Base-by-base conservation (phyloP, 1,284 basidiomycete genomes). In the Naganishia albida region DNA sequence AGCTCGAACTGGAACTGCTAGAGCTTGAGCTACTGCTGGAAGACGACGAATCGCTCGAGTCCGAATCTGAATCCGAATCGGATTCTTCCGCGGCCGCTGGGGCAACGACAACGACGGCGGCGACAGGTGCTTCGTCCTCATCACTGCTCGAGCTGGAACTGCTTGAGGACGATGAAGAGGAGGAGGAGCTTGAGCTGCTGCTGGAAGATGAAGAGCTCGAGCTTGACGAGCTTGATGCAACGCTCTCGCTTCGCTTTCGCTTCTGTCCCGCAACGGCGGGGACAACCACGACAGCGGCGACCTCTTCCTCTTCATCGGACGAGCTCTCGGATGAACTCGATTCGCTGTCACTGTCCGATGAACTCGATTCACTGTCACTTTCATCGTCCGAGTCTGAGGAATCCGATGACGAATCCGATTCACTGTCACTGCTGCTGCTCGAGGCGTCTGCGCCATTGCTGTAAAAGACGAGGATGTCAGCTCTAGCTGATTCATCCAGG, bases 171-270 rank as follows among this genome's bases (percentile, higher is more conserved):
- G 46, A 50, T 13, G 57, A 60, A 0, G 72, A 71, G 51, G 50
- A 70, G 28, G 67, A 70, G 42, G 68, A 71, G 57, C 64, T 69
- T 16, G 26, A 56, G 46, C 50, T 65, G 46, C 67, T 64, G 50
- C 71, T 70, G 42, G 53, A 43, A 39, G 55, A 62, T 23, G 34
- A 66, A 25, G 65, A 68, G 23, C 60, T 64, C 7, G 70, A 71
- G 18, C 72, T 73, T 1, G 71, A 73, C 3, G 71, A 70, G 4
- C 74, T 73, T 4, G 72, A 68, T 0, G 73, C 72, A 62, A 74
- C 74, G 64, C 72, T 70, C 68, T 75, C 75, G 56, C 68, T 72
- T 51, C 71, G 65, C 52, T 66, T 66, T 42, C 65, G 28, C 53
- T 66, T 66, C 34, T 66, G 52, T 4, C 59, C 65, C 1, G 50